A percentile compares a stretch with the other conserved stretches of the same genome.
Evolutionary conservation across 805 yeast genomes (phyloP).

Genomic region (Jamesozyma jinghongensis): DNA sequence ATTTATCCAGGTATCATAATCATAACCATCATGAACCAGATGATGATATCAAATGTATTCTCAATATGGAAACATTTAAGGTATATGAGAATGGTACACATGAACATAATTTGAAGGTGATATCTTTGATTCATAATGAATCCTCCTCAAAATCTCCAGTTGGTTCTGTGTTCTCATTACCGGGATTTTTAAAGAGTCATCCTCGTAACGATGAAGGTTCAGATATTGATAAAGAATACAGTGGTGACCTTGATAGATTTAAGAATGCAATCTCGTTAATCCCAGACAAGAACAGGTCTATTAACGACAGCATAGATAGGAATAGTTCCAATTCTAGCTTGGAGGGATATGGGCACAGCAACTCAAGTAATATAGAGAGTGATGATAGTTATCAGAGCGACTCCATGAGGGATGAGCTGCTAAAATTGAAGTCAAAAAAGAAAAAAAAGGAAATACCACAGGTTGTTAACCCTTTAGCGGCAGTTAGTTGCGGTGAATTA

Average conservation of each 20-base stretch:
- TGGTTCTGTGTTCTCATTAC: conserved; percentile 13
- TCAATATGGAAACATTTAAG: conserved; percentile 20
- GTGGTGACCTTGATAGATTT: conserved; percentile 4
- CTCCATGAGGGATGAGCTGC: background rate
- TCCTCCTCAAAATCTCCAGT: background rate
- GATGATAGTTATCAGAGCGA: background rate
- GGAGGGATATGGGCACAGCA: background rate
- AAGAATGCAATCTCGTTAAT: conserved; percentile 11
- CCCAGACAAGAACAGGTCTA: conserved; percentile 4
- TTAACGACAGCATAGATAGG: background rate
- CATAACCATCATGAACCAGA: conserved; percentile 1
- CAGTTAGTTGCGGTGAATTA: conserved; percentile 45
- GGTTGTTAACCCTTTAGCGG: conserved; percentile 30
- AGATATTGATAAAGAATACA: background rate
- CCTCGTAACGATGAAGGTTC: conserved; percentile 7
- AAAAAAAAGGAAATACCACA: conserved; percentile 7
- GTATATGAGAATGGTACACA: conserved; percentile 25
- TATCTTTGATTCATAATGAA: conserved; percentile 12
- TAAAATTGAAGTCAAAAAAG: background rate
- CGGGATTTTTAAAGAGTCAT: conserved; percentile 19
- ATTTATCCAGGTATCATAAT: conserved; percentile 6
- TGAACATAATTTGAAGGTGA: conserved; percentile 22
- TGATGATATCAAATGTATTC: conserved; percentile 12
- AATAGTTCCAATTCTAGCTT: no score
- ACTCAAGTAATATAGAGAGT: background rate